Evolutionary conservation across 2,329 filamentous ascomycete genomes (phyloP).

Genomic region (Albophoma yamanashiensis): DNA sequence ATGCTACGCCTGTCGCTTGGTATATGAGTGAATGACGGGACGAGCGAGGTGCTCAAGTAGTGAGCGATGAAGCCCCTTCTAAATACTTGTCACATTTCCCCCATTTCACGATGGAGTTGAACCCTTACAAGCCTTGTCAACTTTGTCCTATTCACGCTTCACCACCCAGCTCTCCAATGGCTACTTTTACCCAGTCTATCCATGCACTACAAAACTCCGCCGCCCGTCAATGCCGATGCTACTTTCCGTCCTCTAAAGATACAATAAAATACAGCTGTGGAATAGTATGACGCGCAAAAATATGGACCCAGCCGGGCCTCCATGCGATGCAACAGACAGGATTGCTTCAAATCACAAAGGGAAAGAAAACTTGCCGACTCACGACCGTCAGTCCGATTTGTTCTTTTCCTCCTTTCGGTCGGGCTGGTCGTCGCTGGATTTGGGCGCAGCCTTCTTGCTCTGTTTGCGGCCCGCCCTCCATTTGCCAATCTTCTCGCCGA

Average conservation of each 20-base stretch:
- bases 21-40: neutral
- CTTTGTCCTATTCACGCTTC: neutral
- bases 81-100: neutral
- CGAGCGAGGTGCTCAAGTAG: neutral
- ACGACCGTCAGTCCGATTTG: neutral
- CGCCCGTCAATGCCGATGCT: neutral
- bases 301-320: neutral
- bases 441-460: constrained; percentile 8
- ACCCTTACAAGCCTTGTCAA: neutral
- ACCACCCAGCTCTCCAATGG: neutral
- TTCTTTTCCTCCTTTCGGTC: neutral
- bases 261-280: neutral
- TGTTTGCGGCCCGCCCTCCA: constrained; percentile 35
- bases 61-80: neutral
- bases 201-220: neutral
- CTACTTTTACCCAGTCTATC: neutral
- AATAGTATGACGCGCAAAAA: neutral
- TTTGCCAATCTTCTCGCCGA: constrained; percentile 71
- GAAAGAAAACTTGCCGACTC: neutral
- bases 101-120: neutral
- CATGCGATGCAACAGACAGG: neutral
- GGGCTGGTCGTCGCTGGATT: neutral
- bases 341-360: neutral
- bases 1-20: neutral
- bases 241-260: neutral